Evolutionary conservation across 768 basidiomycete genomes (phyloP), one percentile per base, ranked within the genome.

Genomic region (Naganishia antarctica): DNA sequence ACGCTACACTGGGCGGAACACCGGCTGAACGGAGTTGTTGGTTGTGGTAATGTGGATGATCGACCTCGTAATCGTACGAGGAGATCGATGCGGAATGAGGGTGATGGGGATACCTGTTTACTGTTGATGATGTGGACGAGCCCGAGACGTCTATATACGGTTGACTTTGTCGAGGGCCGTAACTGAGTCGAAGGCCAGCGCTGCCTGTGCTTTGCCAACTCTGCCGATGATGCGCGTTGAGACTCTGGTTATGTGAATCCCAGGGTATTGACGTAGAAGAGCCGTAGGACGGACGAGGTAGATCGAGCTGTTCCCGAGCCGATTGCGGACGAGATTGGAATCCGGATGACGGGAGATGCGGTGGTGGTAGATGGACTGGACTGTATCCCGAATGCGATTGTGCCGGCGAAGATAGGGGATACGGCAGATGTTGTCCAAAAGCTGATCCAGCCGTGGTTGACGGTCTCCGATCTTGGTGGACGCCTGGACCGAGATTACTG

Each of bases 81-180:
- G 34, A 37, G 13, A 40, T 57, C 9, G 53, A 57, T 11, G 53
- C 53, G 53, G 53, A 37, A 40, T 37, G 31, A 16, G 32, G 32
- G 8, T 40, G 53, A 18, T 34, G 32, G 4, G 50, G 50, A 37
- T 51, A 31, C n/a, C n/a, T n/a, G n/a, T n/a, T n/a, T 13, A 34
- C 18, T n/a, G 50, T 51, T 18, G 50, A 51, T 21, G 50, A 13
- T 6, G 53, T 37, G 3, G 53, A 57, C 11, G 53, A 57, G 32
- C 34, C 53, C 5, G 53, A 57, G 2, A 57, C 31, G 34, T 57
- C 53, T 15, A 57, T 37, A 21, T 57, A 57, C 34, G 53, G 53
- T 29, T 57, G 53, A 57, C 53, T 57, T n/a, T 57, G 53, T 57
- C 37, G 53, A 25, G 53, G 50, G 21, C 50, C 50, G 50, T 51